A percentile compares a stretch with the other conserved stretches of the same genome.
phyloP scores from a whole-genome alignment of 176 grass and related monocot species.

The Hsuehochloa calcarea region DNA sequence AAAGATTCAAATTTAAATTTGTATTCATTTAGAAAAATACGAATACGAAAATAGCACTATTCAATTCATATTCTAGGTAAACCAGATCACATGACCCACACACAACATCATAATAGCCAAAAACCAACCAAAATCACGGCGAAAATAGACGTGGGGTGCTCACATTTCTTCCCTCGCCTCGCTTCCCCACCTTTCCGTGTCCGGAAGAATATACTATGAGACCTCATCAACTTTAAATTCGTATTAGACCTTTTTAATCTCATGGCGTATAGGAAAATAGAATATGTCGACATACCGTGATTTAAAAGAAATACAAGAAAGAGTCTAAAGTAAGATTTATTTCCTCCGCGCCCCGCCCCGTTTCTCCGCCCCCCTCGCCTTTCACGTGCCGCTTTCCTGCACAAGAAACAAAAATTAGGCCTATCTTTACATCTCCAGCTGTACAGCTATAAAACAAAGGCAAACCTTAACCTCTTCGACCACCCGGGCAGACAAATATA shows the following conservation, averaged over 20 bases:
- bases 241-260: too few relatives aligned
- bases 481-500: background rate
- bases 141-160: conserved; percentile 5
- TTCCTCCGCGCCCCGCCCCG: background rate
- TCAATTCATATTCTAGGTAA: too few relatives aligned
- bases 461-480: background rate
- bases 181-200: background rate
- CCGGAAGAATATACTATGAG: too few relatives aligned
- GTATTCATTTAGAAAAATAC: too few relatives aligned
- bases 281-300: too few relatives aligned
- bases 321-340: too few relatives aligned
- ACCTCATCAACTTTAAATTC: too few relatives aligned
- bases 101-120: background rate
- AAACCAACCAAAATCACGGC: background rate
- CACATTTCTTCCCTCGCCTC: background rate
- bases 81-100: background rate
- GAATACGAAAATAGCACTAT: too few relatives aligned
- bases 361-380: background rate
- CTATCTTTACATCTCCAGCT: background rate
- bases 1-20: too few relatives aligned
- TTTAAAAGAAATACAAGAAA: too few relatives aligned
- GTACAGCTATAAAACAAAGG: conserved; percentile 19
- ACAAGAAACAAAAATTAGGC: background rate
- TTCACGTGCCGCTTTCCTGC: conserved; percentile 36
- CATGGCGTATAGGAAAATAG: too few relatives aligned